Base-by-base conservation (phyloP, 2,329 filamentous ascomycete genomes). In the Zymoseptoria brevis region DNA sequence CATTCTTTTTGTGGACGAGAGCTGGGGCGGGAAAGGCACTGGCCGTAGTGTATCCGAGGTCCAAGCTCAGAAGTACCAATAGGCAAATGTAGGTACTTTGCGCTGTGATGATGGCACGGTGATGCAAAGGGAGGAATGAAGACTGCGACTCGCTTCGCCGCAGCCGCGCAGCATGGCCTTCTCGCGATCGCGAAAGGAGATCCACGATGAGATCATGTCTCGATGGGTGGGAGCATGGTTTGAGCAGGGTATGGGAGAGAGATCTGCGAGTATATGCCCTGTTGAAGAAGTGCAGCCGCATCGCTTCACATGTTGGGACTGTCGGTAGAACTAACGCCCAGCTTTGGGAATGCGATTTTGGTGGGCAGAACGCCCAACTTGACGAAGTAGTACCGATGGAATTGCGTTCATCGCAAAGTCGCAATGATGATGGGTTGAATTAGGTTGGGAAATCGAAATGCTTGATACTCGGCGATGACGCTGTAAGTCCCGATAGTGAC, bases 91-190 rank as follows among this genome's bases (percentile, higher is more conserved):
- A 41, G 4, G 35, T 45, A 45, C 35, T 45, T 8, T 45, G 35
- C 7, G 35, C 35, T 45, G 48, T 35, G 8, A 55, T 57, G 52
- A 60, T 60, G 58, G 51, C 45, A 56, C 30, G 52, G 55, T 58
- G 56, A 60, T 53, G 59, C 57, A 19, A 24, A 53, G 22, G 24
- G 50, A 21, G 50, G 22, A 11, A 11, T 13, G 50, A 51, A 51
- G 5, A 22, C 16, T 45, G 35, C 13, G 35, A n/a, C 35, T 45
- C 35, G 35, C 35, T n/a, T 13, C 35, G 35, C 35, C 35, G 35
- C 35, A 45, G 35, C 11, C 35, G 35, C 35, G 35, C 35, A 45
- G 35, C 4, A 16, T 45, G 35, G 35, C 6, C 16, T n/a, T 7
- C 13, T 45, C 0, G n/a, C 13, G 35, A 16, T n/a, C 16, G 11